Evolutionary conservation across 208 protist genomes (phyloP).

Genomic region (Kentomonas sorsogonicus): DNA sequence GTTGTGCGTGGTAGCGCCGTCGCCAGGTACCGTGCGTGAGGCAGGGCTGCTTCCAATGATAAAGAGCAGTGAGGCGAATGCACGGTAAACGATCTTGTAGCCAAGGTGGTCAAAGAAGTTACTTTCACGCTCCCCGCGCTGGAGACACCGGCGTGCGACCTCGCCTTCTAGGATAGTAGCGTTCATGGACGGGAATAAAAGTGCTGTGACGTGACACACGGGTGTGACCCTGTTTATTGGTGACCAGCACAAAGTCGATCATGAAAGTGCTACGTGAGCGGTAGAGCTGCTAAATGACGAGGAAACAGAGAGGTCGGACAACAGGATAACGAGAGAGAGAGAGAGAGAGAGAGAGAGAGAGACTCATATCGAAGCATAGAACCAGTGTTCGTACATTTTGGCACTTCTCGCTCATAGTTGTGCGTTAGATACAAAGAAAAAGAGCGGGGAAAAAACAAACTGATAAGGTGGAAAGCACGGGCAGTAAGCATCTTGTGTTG

Average conservation of each 20-base stretch:
- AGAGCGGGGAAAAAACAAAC: too few species aligned
- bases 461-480: too few species aligned
- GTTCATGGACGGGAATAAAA: constrained; percentile 69
- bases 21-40: neutral
- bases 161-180: constrained; percentile 88
- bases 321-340: too few species aligned
- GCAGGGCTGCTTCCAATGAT: constrained; percentile 85
- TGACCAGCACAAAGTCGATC: constrained; percentile 95
- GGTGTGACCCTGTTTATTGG: constrained; percentile 97
- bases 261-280: constrained; percentile 15
- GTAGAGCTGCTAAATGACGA: too few species aligned
- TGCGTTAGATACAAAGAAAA: too few species aligned
- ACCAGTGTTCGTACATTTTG: too few species aligned
- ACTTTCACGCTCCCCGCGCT: constrained; percentile 79
- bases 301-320: too few species aligned
- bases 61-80: constrained; percentile 95
- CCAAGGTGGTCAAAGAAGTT: constrained; percentile 95
- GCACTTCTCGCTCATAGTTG: too few species aligned
- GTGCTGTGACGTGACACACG: constrained; percentile 89
- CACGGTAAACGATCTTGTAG: constrained; percentile 91
- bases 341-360: too few species aligned
- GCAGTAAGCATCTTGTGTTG: too few species aligned
- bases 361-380: too few species aligned
- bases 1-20: constrained; percentile 9
- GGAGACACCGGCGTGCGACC: constrained; percentile 93